These are phyloP conservation scores for Capsicum chinense DNA, from an alignment of 257 asterid species.

Conservation along the genomic window DNA sequence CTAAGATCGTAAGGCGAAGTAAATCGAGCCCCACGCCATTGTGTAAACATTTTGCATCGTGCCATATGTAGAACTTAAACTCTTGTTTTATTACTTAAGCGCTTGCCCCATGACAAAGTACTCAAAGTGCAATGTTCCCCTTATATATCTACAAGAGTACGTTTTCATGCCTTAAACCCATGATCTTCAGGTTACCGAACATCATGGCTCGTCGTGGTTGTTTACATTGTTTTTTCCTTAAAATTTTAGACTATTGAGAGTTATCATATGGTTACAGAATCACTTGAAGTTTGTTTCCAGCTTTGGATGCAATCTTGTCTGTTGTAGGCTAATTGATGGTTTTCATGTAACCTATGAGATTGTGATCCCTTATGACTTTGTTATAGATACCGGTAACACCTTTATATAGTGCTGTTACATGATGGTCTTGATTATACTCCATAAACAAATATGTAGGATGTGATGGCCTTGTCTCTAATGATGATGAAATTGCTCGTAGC, in stretches of 20 bases:
- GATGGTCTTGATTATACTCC: conserved; percentile 17
- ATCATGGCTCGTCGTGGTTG: neutral
- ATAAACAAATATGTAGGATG: neutral
- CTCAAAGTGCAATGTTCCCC: neutral
- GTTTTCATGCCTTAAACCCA: neutral
- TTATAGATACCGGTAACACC: neutral
- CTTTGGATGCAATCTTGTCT: neutral
- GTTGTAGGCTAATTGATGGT: neutral
- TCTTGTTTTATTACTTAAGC: neutral
- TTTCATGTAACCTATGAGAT: neutral
- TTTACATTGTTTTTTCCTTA: neutral
- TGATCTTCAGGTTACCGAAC: neutral
- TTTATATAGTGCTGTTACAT: neutral
- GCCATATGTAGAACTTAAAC: neutral
- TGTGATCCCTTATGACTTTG: neutral
- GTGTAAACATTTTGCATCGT: neutral
- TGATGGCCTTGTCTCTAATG: neutral
- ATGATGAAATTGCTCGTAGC: neutral
- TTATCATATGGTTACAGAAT: neutral
- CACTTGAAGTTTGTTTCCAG: neutral
- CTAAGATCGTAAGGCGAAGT: no score
- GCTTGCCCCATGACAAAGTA: neutral
- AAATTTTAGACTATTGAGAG: neutral
- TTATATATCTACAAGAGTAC: neutral
- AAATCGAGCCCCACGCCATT: no score